Base-by-base conservation (phyloP, 2,329 filamentous ascomycete genomes). In the Stemphylium lycopersici region DNA sequence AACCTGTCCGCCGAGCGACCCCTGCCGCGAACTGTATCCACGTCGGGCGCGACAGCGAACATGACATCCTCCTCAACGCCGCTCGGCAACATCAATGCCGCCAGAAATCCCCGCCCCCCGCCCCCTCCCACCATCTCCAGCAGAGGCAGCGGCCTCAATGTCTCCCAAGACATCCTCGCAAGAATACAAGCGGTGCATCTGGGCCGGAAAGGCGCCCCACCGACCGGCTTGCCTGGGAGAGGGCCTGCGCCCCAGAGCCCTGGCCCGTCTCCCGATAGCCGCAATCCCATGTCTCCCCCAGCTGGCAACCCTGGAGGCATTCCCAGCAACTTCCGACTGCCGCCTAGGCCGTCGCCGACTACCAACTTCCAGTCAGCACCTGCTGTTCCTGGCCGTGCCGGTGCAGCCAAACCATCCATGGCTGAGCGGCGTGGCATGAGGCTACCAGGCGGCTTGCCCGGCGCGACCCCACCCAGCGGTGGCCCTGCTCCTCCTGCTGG, bases 1-100 rank as follows among this genome's bases (percentile, higher is more conserved):
- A 54, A 45, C 20, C 48, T 62, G 42, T 63, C 69, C 26, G 56
- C 68, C 15, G 69, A 73, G 5, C 83, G 72, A 76, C 86, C 72
- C 53, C 81, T 85, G 4, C 73, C 87, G 37, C 84, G 86, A 63
- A 84, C 85, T 41, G 75, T 84, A 16, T 86, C 87, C 48, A 84
- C 87, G 44, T 78, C 86, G 16, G 66, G 62, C 51, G 66, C 66
- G 11, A 69, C 67, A 49, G 70, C 78, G 26, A 75, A 76, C 52
- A 92, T 96, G 86, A 90, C 85, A 51, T 79, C 89, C 6, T 92
- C 87, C n/a, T 96, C 92, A n/a, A 95, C 89, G 24, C 87, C 90
- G 36, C 80, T 93, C 3, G 91, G 91, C 36, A 84, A 90, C 53
- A 79, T 96, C 67, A 91, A 88, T 74, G 84, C 86, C 43, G 86